Evolutionary conservation across 2,329 filamentous ascomycete genomes (phyloP), one percentile per base, ranked within the genome.

Genomic region (Apiospora arundinis): DNA sequence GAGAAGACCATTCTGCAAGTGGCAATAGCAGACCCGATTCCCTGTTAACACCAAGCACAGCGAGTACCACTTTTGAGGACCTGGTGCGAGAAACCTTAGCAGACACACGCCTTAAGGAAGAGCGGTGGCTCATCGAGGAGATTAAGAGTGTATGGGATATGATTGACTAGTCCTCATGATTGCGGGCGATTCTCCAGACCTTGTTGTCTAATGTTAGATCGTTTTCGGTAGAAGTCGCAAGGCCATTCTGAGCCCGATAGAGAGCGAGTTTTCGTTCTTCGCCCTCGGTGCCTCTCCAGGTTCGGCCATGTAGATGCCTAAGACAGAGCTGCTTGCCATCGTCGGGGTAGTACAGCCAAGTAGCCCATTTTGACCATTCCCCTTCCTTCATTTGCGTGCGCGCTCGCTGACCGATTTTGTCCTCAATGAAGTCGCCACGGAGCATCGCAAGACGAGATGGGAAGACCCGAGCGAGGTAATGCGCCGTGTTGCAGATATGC

Each of bases 331-430:
- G 74, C 69, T 77, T 82, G 1, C 86, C 87, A 2, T 84, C 78
- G 1, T 83, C 82, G 0, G 87, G 87, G 46, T 87, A 87, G 73
- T 87, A 89, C 23, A 89, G 79, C 87, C 87, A 89, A 45, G 83
- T 87, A 0, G 86, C 87, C 87, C 87, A 89, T 72, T 84, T 85
- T 1, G 73, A 73, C 85, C 86, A 89, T 42, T 78, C 68, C 0
- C 87, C 86, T 6, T 85, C 81, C 75, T 89, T 89, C 87, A 89
- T 89, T 76, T 89, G 86, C 0, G 82, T 78, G n/a, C 87, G 82
- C 1, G 87, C 87, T 1, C 85, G 81, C 69, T 89, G 87, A 1
- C 87, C 87, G 32, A 89, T 82, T 21, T 84, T 86, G 71, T 89
- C 87, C 76, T 89, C 87, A 70, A 89, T 89, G 74, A 89, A 89